Base-by-base conservation (phyloP, 163 green algal genomes). In the Scenedesmus sp. region DNA sequence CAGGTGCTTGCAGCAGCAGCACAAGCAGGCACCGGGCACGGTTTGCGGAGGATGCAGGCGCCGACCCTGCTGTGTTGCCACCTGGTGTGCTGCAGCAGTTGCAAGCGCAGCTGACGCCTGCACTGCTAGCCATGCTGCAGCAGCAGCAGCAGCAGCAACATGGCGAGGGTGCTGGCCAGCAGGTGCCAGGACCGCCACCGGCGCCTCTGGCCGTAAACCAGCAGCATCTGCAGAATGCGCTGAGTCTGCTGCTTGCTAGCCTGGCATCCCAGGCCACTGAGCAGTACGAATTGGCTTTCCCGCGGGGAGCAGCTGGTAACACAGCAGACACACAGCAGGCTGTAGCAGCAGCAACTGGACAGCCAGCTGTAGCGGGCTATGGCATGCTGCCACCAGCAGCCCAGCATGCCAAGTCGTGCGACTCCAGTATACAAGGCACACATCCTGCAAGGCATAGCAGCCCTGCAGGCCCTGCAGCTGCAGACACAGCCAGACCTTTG, bases 211-310 rank as follows among this genome's bases (percentile, higher is more conserved):
- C 85, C 10, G 30, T 68, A 1, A 78, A 89, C 85, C 22, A 53
- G 16, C 85, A 90, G 49, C 85, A 90, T 49, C 24, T 90, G 72
- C 85, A 90, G 85, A n/a, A 85, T 33, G 85, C 72, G 33, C 72
- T 90, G 46, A 73, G 85, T 40, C 85, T 90, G n/a, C n/a, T 90
- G 33, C 72, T 90, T 15, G 85, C 85, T 33, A 70, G 85, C n/a
- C 13, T 90, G 13, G 85, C 85, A 35, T 53, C 42, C 0, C 85
- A 90, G 33, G 70, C 70, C 37, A 82, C 65, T 26, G 43, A 46
- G 68, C 85, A 89, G 44, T 37, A 56, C 9, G 79, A 24, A 70
- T 33, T 68, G 43, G 43, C 33, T 12, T 59, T 81, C 22, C 56
- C 56, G 0, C 30, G 30, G 2, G 3, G 35, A 83, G 73, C 73